phyloP scores from a whole-genome alignment of 2,329 filamentous ascomycete species.

The Diaporthe citrichinensis region DNA sequence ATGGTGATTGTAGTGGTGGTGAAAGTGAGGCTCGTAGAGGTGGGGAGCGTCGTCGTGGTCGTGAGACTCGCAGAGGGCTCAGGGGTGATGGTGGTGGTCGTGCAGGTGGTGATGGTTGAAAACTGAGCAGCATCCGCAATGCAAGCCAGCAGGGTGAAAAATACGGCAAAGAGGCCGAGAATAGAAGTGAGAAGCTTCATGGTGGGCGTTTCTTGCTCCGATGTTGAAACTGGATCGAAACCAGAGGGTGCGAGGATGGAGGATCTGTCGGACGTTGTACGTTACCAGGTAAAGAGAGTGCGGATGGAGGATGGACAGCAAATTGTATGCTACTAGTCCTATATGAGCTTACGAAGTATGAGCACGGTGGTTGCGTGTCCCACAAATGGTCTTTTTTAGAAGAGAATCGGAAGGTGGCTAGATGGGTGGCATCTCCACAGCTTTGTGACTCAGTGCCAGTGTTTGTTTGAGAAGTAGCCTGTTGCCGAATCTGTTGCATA shows the following conservation, averaged over 20 bases:
- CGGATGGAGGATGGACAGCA: neutral
- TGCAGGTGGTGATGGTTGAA: neutral
- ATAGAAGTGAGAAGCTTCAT: neutral
- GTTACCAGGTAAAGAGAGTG: neutral
- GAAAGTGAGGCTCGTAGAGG: neutral
- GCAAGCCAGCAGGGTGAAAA: neutral
- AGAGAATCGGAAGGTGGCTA: neutral
- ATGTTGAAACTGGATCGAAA: neutral
- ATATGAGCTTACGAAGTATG: neutral
- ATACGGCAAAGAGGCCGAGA: neutral
- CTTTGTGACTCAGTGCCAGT: neutral
- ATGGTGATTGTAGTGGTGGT: slow-evolving; percentile 16
- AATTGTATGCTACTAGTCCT: neutral
- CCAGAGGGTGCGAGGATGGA: neutral
- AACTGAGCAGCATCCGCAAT: neutral
- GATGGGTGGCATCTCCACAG: neutral
- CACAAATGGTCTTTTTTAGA: no score
- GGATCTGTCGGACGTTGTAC: neutral
- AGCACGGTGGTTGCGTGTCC: no score
- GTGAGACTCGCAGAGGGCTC: neutral
- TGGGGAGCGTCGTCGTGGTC: neutral
- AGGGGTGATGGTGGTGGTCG: neutral
- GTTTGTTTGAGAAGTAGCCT: neutral
- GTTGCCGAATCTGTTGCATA: neutral
- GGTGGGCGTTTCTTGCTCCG: neutral